phyloP scores from a whole-genome alignment of 2,329 filamentous ascomycete species.

The Coniochaeta ligniaria region DNA sequence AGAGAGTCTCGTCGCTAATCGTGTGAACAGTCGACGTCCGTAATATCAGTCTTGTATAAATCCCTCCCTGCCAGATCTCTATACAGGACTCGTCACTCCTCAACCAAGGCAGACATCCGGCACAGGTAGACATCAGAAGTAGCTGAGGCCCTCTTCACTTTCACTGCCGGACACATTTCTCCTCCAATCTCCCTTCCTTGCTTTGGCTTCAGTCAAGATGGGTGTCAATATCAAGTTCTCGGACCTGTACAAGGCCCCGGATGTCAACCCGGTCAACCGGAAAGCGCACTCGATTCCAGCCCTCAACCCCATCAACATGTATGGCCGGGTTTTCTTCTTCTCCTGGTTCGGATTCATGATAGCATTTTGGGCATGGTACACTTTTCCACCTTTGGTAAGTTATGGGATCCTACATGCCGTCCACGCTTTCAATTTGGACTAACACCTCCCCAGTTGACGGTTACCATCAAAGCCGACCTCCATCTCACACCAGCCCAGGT shows the following conservation, averaged over 20 bases:
- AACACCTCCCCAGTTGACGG: conserved; percentile 41
- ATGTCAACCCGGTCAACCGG: conserved; percentile 75
- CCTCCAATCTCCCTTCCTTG: not conserved
- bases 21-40: not conserved
- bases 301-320: conserved; percentile 69
- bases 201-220: conserved; percentile 12
- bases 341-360: conserved; percentile 82
- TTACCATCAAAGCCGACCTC: conserved; percentile 75
- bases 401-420: not conserved
- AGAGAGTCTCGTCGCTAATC: not conserved
- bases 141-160: not conserved
- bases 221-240: conserved; percentile 21
- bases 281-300: conserved; percentile 77
- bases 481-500: conserved; percentile 63
- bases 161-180: not conserved
- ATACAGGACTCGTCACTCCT: not conserved
- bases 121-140: not conserved
- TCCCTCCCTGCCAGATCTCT: not conserved
- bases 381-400: conserved; percentile 75
- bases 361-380: conserved; percentile 88
- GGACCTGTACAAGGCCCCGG: conserved; percentile 48
- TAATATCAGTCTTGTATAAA: not conserved
- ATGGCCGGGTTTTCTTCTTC: conserved; percentile 87
- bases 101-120: not conserved
- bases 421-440: not conserved